These are phyloP conservation scores for Cicer pinnatifidum DNA, from an alignment of 306 rosid species.

Conservation along the genomic window DNA sequence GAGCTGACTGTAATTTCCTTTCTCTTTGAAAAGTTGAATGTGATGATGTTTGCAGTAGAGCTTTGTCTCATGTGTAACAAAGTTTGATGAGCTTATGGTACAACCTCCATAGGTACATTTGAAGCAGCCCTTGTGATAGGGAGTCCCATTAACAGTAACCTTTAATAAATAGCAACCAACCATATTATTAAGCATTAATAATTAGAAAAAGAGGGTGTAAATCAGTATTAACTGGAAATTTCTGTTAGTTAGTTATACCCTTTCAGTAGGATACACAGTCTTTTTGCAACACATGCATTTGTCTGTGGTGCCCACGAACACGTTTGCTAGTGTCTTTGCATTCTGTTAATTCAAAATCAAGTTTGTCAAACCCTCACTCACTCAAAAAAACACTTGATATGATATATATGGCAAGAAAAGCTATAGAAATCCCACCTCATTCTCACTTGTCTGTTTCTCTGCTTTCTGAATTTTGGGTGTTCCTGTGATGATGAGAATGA, in stretches of 20 bases:
- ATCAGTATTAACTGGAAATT: not conserved
- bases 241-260: conserved; percentile 54
- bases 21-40: conserved; percentile 83
- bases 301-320: conserved; percentile 75
- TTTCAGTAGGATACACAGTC: conserved; percentile 80
- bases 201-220: not conserved
- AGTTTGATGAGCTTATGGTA: conserved; percentile 70
- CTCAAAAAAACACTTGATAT: not conserved
- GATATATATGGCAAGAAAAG: conserved; percentile 9
- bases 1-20: conserved; percentile 78
- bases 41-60: conserved; percentile 86
- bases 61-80: conserved; percentile 74
- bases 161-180: conserved; percentile 23
- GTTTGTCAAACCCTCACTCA: not conserved
- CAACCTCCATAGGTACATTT: conserved; percentile 82
- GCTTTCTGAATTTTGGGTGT: conserved; percentile 66
- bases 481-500: conserved; percentile 55
- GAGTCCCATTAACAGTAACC: conserved; percentile 64
- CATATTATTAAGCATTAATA: not conserved
- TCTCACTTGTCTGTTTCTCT: conserved; percentile 48
- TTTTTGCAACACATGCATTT: conserved; percentile 74
- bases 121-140: conserved; percentile 77
- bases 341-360: conserved; percentile 49
- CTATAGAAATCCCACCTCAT: conserved; percentile 51
- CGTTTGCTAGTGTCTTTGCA: conserved; percentile 52